A percentile compares a stretch with the other conserved stretches of the same genome.
Conservation (phyloP, 2,329 filamentous ascomycete genomes). For the Dothiorella sarmentorum region DNA sequence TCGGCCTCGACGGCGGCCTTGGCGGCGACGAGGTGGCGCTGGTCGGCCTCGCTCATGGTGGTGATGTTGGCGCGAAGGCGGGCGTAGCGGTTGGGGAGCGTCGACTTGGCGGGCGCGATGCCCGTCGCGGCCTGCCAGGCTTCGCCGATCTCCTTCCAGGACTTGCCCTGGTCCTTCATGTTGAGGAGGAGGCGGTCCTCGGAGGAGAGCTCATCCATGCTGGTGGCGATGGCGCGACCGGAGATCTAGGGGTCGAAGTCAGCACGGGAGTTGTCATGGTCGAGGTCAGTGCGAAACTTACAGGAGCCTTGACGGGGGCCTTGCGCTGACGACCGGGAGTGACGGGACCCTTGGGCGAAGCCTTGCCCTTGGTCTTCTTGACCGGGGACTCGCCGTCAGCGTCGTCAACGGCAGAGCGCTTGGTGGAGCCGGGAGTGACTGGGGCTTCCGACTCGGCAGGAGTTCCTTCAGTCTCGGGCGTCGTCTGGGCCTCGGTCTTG, state of each 20-base stretch:
- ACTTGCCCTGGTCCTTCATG: constrained; percentile 21
- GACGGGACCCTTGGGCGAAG: not conserved
- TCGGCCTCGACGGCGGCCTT: constrained; percentile 15
- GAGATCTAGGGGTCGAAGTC: not conserved
- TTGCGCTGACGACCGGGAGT: constrained; percentile 7
- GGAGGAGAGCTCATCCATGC: constrained; percentile 15
- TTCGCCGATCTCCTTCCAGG: constrained; percentile 20
- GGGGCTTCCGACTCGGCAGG: not conserved
- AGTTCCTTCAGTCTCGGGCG: not conserved
- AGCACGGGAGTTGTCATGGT: not conserved
- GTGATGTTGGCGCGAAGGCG: constrained; percentile 22
- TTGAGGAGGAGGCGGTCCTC: constrained; percentile 18
- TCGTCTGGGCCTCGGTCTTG: not conserved
- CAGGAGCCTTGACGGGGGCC: constrained; percentile 1
- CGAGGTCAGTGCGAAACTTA: too few relatives aligned
- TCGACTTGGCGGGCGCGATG: constrained; percentile 20
- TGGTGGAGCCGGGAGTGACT: not conserved
- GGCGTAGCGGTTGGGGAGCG: constrained; percentile 22
- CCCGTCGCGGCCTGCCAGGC: constrained; percentile 20
- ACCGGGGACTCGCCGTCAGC: not conserved
- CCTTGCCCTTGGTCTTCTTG: constrained; percentile 13
- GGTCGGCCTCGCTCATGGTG: constrained; percentile 18
- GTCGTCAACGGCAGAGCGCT: not conserved
- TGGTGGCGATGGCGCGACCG: constrained; percentile 15
- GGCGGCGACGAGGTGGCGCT: constrained; percentile 10